These are phyloP conservation scores for Dissophora ornata DNA, from an alignment of 192 early-diverging fungal genomes.

Conservation along the genomic window DNA sequence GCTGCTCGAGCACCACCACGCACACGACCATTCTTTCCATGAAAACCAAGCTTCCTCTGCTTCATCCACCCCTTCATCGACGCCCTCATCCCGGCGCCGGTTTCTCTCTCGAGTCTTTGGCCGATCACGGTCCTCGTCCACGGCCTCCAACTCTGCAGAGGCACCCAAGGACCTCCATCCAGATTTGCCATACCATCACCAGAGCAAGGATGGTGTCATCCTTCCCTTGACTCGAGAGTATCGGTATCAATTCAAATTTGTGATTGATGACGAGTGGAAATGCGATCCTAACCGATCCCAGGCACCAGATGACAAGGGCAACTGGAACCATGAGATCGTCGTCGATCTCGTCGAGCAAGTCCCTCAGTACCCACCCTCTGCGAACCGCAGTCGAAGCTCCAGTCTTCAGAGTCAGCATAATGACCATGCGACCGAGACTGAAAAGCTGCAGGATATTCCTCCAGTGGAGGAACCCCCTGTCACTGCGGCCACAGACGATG, in stretches of 20 bases:
- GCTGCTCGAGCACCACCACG: slow-evolving; percentile 22
- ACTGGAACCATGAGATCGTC: slow-evolving; percentile 68
- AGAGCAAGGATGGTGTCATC: slow-evolving; percentile 30
- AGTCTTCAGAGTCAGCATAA: slow-evolving; percentile 30
- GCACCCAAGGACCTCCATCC: slow-evolving; percentile 1
- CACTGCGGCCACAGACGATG: not conserved
- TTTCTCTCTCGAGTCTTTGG: slow-evolving; percentile 36
- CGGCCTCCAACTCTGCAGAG: not conserved
- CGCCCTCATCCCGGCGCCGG: slow-evolving; percentile 16
- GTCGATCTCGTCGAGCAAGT: slow-evolving; percentile 50
- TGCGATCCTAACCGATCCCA: slow-evolving; percentile 19
- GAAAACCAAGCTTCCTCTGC: not conserved
- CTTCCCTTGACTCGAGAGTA: slow-evolving; percentile 40
- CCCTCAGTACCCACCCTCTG: not conserved
- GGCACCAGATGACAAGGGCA: slow-evolving; percentile 64
- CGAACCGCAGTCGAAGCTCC: slow-evolving; percentile 40
- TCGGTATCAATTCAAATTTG: slow-evolving; percentile 54
- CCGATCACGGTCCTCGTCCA: slow-evolving; percentile 40
- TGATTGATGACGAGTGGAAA: slow-evolving; percentile 52
- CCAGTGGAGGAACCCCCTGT: not conserved
- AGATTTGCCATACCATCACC: slow-evolving; percentile 37
- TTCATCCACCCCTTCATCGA: not conserved
- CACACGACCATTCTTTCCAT: slow-evolving; percentile 5
- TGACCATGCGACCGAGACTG: not conserved
- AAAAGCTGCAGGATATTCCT: not conserved